Evolutionary conservation across 495 filamentous ascomycete genomes (phyloP).

Genomic region (Tuber brumale): DNA sequence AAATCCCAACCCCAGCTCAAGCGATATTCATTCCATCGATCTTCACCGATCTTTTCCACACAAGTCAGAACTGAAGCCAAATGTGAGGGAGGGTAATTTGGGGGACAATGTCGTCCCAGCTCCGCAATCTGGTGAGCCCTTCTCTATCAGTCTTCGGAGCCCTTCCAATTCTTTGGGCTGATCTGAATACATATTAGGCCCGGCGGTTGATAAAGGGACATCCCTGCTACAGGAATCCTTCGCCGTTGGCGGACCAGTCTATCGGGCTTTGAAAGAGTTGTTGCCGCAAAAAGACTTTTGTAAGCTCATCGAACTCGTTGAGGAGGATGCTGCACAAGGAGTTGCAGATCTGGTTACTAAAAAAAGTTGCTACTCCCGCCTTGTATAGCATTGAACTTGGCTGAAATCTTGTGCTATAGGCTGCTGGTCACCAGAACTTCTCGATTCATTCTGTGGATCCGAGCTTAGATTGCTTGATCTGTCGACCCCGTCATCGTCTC

Average conservation of each 20-base stretch:
- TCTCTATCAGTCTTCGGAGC: slow-evolving; percentile 4
- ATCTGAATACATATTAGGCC: slow-evolving; percentile 4
- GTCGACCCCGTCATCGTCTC: slow-evolving; percentile 20
- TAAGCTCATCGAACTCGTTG: slow-evolving; percentile 24
- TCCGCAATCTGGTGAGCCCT: slow-evolving; percentile 10
- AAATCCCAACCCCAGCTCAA: slow-evolving; percentile 29
- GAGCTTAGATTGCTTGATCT: slow-evolving; percentile 33
- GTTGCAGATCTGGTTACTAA: slow-evolving; percentile 34
- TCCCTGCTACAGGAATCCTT: slow-evolving; percentile 28
- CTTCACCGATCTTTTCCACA: slow-evolving; percentile 1
- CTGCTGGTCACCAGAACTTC: slow-evolving; percentile 32
- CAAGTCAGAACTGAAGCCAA: slow-evolving; percentile 7
- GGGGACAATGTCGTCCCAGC: background rate
- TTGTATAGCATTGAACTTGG: background rate
- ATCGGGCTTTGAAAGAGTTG: slow-evolving; percentile 19
- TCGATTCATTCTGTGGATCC: slow-evolving; percentile 31
- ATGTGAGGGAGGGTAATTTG: background rate
- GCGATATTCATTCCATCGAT: slow-evolving; percentile 23
- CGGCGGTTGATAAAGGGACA: slow-evolving; percentile 9
- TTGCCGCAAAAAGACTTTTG: slow-evolving; percentile 17
- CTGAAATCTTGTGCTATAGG: slow-evolving; percentile 20
- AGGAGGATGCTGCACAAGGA: slow-evolving; percentile 22
- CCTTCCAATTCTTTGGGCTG: slow-evolving; percentile 7
- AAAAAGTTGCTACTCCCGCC: slow-evolving; percentile 16
- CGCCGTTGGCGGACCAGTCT: slow-evolving; percentile 7